A percentile compares a stretch with the other conserved stretches of the same genome.
These are phyloP conservation scores for Diaporthe citri DNA, from an alignment of 2,329 filamentous ascomycete genomes.

Conservation along the genomic window DNA sequence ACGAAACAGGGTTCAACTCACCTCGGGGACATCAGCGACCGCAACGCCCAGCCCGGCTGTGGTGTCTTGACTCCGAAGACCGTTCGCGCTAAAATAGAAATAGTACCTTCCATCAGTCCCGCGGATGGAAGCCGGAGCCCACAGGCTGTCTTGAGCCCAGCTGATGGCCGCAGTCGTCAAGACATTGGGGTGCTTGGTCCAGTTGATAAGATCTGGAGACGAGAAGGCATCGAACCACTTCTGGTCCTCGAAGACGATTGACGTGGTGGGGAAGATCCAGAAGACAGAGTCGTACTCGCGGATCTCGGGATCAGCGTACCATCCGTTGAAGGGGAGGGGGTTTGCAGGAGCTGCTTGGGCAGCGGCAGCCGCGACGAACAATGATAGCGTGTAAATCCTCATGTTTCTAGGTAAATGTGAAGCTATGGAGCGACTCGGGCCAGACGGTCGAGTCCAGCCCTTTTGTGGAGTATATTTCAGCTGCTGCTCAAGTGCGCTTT, in stretches of 20 bases:
- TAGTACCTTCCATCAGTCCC: constrained; percentile 58
- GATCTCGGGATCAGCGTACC: constrained; percentile 62
- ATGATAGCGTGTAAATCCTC: background rate
- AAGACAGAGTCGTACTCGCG: constrained; percentile 58
- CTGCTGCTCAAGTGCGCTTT: background rate
- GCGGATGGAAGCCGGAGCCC: constrained; percentile 59
- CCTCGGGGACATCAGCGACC: constrained; percentile 49
- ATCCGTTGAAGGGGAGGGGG: constrained; percentile 29
- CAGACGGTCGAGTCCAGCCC: background rate
- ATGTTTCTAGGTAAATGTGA: background rate
- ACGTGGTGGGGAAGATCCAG: constrained; percentile 63
- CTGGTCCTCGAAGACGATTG: constrained; percentile 57
- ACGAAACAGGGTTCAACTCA: constrained; percentile 6
- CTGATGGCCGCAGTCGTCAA: constrained; percentile 53
- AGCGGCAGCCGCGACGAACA: background rate
- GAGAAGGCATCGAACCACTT: constrained; percentile 65
- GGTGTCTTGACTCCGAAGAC: constrained; percentile 53
- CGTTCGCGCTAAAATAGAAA: constrained; percentile 64
- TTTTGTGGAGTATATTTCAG: background rate
- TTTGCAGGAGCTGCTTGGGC: background rate
- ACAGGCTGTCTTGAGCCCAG: constrained; percentile 60
- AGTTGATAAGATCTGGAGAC: constrained; percentile 59
- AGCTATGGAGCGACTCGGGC: background rate
- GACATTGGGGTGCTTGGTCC: constrained; percentile 60
- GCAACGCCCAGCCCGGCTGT: constrained; percentile 58